Evolutionary conservation across 805 yeast species (phyloP).

Genomic region (Metschnikowia continentalis): DNA sequence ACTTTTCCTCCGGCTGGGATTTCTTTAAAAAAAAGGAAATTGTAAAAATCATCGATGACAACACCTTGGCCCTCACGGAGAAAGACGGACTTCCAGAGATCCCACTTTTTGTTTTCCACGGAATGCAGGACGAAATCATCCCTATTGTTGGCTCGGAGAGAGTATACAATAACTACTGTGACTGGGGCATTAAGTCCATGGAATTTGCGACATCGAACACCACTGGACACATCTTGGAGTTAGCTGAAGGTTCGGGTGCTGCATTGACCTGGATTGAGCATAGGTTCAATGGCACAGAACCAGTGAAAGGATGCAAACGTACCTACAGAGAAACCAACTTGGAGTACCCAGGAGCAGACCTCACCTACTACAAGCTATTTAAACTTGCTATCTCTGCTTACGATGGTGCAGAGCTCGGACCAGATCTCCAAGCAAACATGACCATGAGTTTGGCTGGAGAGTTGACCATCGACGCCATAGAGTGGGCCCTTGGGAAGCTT

Average conservation of each 20-base stretch:
- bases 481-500: conserved; percentile 3
- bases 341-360: conserved; percentile 9
- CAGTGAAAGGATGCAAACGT: conserved; percentile 12
- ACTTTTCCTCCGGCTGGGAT: conserved; percentile 3
- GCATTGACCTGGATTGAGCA: conserved; percentile 14
- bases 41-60: conserved; percentile 1
- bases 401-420: conserved; percentile 9
- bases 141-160: conserved; percentile 18
- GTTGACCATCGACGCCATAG: background rate
- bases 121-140: conserved; percentile 21
- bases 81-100: conserved; percentile 18
- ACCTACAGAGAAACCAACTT: conserved; percentile 7
- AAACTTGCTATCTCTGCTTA: conserved; percentile 1
- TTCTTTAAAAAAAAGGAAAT: conserved; percentile 2
- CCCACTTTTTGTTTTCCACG: conserved; percentile 26
- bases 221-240: conserved; percentile 28
- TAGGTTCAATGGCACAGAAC: conserved; percentile 10
- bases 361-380: conserved; percentile 4
- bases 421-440: background rate
- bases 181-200: conserved; percentile 24
- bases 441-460: conserved; percentile 2
- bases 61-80: conserved; percentile 6
- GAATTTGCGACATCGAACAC: conserved; percentile 25
- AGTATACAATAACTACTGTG: conserved; percentile 28
- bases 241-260: conserved; percentile 13